Conservation (phyloP, 352 stramenopile genomes). For the Pythium dissotocum region DNA sequence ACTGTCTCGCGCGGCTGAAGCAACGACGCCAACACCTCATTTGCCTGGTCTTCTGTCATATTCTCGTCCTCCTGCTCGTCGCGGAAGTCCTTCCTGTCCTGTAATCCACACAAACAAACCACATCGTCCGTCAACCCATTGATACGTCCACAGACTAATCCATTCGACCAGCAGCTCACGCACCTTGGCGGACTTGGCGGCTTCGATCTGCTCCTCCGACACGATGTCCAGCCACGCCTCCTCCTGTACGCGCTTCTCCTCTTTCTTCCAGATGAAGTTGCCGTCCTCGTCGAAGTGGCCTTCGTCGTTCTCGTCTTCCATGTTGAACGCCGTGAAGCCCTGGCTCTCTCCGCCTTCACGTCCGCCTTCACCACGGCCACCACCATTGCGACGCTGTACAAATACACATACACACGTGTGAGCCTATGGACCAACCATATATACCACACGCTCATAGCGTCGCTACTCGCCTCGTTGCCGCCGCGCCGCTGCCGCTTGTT, state of each 20-base stretch:
- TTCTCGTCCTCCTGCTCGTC: slow-evolving; percentile 57
- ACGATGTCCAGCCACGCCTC: slow-evolving; percentile 80
- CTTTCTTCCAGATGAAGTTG: slow-evolving; percentile 83
- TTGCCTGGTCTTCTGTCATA: slow-evolving; percentile 61
- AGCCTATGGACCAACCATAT: neutral
- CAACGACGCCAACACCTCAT: slow-evolving; percentile 51
- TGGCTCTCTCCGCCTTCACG: slow-evolving; percentile 18
- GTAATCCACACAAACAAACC: neutral
- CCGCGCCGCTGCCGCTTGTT: slow-evolving; percentile 29
- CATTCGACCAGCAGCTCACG: neutral
- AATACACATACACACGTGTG: neutral
- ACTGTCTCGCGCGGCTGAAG: slow-evolving; percentile 75
- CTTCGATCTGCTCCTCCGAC: slow-evolving; percentile 73
- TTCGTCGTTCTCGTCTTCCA: slow-evolving; percentile 86
- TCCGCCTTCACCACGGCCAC: neutral
- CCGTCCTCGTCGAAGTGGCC: slow-evolving; percentile 79
- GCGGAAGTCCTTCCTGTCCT: slow-evolving; percentile 55
- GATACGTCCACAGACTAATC: neutral
- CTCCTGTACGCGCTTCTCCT: slow-evolving; percentile 75
- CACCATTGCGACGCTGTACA: slow-evolving; percentile 8
- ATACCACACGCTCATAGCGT: neutral
- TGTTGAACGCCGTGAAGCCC: slow-evolving; percentile 78
- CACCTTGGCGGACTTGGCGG: slow-evolving; percentile 58
- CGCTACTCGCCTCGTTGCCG: neutral
- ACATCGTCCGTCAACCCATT: neutral